Evolutionary conservation across 2,329 filamentous ascomycete genomes (phyloP).

Genomic region (Chrysoporthe cubensis): DNA sequence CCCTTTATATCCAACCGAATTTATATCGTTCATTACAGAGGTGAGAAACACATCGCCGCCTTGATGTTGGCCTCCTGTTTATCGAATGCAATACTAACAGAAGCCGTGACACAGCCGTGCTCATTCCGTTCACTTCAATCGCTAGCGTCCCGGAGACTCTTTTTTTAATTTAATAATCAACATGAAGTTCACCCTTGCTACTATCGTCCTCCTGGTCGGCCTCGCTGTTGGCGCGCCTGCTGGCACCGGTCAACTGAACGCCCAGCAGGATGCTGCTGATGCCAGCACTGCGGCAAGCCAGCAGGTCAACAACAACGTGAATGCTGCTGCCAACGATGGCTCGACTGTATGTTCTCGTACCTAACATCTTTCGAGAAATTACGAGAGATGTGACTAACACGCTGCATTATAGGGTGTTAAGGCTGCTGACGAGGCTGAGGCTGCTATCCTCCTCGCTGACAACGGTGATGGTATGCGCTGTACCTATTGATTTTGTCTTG

Average conservation of each 20-base stretch:
- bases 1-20: not conserved
- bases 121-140: conserved; percentile 19
- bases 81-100: not conserved
- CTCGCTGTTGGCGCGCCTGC: conserved; percentile 21
- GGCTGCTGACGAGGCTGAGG: conserved; percentile 22
- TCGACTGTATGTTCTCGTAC: not conserved
- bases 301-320: conserved; percentile 5
- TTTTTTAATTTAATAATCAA: conserved; percentile 15
- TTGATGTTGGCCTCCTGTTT: not conserved
- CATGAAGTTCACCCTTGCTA: conserved; percentile 24
- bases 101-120: conserved; percentile 17
- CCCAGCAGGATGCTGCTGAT: conserved; percentile 8
- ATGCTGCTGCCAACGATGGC: conserved; percentile 20
- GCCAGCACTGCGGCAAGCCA: not conserved
- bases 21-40: conserved; percentile 21
- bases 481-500: not conserved
- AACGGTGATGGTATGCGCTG: conserved; percentile 21
- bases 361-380: not conserved
- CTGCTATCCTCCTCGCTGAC: conserved; percentile 20
- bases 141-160: conserved; percentile 16
- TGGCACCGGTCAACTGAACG: conserved; percentile 11
- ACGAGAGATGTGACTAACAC: not conserved
- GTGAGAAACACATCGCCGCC: not conserved
- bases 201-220: conserved; percentile 22
- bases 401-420: conserved; percentile 1